phyloP scores from a whole-genome alignment of 495 filamentous ascomycete genomes.

The Podospora pseudoanserina region DNA sequence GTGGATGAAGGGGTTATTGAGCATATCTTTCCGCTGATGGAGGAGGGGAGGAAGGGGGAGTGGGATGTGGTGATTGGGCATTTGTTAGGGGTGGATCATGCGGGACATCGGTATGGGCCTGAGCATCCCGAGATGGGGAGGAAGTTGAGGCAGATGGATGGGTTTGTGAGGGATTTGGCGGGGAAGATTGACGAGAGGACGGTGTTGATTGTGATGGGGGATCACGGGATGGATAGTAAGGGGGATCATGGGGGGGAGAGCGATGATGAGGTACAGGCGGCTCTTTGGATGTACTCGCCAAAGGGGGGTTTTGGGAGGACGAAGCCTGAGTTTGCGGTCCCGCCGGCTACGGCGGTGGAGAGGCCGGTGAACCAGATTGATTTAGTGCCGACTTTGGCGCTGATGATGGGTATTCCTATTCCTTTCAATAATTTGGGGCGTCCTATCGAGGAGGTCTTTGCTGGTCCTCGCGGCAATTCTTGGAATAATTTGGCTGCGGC shows the following conservation, averaged over 20 bases:
- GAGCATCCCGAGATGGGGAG: constrained; percentile 86
- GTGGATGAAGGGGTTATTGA: constrained; percentile 95
- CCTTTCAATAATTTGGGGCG: constrained; percentile 96
- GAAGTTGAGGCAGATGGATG: constrained; percentile 90
- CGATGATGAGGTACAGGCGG: constrained; percentile 89
- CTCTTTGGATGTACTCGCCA: constrained; percentile 97
- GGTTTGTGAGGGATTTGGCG: constrained; percentile 67
- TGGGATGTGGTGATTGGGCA: constrained; percentile 96
- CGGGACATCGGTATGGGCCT: constrained; percentile 92
- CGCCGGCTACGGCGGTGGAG: constrained; percentile 70
- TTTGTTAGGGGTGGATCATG: constrained; percentile 94
- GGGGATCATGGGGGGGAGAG: constrained; percentile 97
- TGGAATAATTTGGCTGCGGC: constrained; percentile 73
- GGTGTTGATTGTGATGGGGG: constrained; percentile 90
- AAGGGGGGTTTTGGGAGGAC: constrained; percentile 75
- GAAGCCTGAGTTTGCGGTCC: constrained; percentile 53
- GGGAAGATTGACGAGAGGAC: constrained; percentile 76
- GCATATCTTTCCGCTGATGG: constrained; percentile 81
- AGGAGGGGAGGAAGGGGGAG: constrained; percentile 49
- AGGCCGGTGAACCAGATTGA: constrained; percentile 92
- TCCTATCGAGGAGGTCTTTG: constrained; percentile 92
- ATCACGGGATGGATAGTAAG: constrained; percentile 97
- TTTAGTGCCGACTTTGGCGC: constrained; percentile 82
- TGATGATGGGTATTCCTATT: constrained; percentile 86
- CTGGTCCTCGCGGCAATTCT: constrained; percentile 60